Evolutionary conservation across 1,284 basidiomycete genomes (phyloP), one percentile per base, ranked within the genome.

Genomic region (Ustilago trichophora): DNA sequence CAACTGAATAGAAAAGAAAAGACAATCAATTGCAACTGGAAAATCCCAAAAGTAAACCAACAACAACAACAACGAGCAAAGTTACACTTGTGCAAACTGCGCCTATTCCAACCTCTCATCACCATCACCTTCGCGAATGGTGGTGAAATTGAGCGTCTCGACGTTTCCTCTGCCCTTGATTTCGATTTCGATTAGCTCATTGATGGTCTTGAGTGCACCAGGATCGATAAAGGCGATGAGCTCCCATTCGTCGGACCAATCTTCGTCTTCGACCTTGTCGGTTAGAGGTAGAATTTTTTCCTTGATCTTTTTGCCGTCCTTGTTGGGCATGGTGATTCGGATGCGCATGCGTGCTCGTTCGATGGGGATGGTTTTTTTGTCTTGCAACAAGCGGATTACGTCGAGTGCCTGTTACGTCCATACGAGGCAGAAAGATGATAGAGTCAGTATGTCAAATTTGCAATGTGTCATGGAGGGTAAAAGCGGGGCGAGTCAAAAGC

Each of bases 331-430:
- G 2, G 87, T 87, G 29, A 98, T 86, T 26, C 91, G 87, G 13
- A 98, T 86, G 18, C 93, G 88, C 95, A 99, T 98, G 51, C 90
- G 86, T 3, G 93, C 92, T 41, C 94, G 87, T 78, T 95, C 89
- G 62, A 99, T 92, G 0, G 93, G 92, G 16, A 99, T 86, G 9
- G 89, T 91, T 4, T 88, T 85, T 74, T 93, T 90, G 34, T 72
- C 68, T 50, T 80, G 77, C 22, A 99, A 84, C 16, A 88, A 85
- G 75, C 90, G 91, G 83, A 99, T 91, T 64, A 93, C 90, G 72
- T 95, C 94, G 7, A 94, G 88, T 4, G 95, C 93, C 90, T 93
- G 64, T 3, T 12, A 12, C 22, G 41, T 27, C 31, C 5, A 25
- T 40, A 40, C 32, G n/a, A 21, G 44, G n/a, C n/a, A n/a, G n/a